Base-by-base conservation (phyloP, 106 monocot genomes). In the Phalaenopsis aphrodite region DNA sequence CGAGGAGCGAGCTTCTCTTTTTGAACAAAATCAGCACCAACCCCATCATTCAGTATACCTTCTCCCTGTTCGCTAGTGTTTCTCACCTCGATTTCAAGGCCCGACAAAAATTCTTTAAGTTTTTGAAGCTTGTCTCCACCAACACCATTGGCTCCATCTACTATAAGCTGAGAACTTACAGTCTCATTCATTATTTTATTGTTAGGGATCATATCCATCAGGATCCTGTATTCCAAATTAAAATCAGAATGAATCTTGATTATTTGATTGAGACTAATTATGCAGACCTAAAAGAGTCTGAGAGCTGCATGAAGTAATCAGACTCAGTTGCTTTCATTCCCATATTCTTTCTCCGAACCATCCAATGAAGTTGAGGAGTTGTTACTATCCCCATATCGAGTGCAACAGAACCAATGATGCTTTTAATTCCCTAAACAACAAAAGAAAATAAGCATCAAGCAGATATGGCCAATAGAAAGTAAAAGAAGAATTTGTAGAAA, bases 341-440 rank as follows among this genome's bases (percentile, higher is more conserved):
- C 79, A 86, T 87, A 79, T 97, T 97, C 81, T 85, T 92, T 57
- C 83, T 81, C 65, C 92, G 69, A 79, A 94, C 97, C 85, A 97
- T 94, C 97, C 97, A 97, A 86, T 97, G 97, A 78, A 97, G 92
- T 85, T 97, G 94, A 38, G 97, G 94, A 12, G 97, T 97, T 48
- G 97, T 94, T 52, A 97, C 78, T 71, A 97, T 83, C 24, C 97
- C 94, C 97, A 97, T 92, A 77, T 97, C 87, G 71, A 90, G 36
- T 83, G 90, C 89, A 55, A 84, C 82, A 39, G 87, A 86, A 81
- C 97, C 92, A 86, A 90, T 78, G 46, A 97, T 84, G 69, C 87
- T 72, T 82, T 77, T 85, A 71, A 97, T 88, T 39, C 97, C 97
- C 94, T 97, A 76, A 10, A 79, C 1, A 65, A 38, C 45, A 16